Evolutionary conservation across 2,329 filamentous ascomycete genomes (phyloP), one percentile per base, ranked within the genome.

Genomic region (Pleoardoris graminearum): DNA sequence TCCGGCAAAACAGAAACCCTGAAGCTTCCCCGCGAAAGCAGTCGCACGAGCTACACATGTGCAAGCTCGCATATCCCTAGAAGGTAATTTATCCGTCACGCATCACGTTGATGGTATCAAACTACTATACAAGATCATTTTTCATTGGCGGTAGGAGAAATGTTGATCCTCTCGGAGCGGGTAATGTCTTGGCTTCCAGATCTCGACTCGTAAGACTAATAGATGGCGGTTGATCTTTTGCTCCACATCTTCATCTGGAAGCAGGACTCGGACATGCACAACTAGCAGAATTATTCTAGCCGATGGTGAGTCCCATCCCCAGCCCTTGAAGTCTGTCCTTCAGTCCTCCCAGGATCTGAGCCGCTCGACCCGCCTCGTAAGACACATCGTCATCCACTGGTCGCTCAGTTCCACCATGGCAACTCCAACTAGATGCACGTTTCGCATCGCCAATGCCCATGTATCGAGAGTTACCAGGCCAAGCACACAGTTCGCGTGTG

Each of bases 381-480:
- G 45, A 33, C 3, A 44, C 41, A 12, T 45, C 33, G 10, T 54
- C 39, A 21, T 37, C 17, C 5, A 57, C 48, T 7, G 55, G 53
- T 27, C 54, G 49, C 21, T 61, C 54, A 11, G 59, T 63, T 8
- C 60, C 62, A 8, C 61, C 62, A n/a, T 54, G 49, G 35, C 64
- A 67, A 27, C 49, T 63, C 64, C 64, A 67, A 23, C 55, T 62
- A 23, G 61, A 64, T 14, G 38, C 43, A 43, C 62, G 53, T 4
- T 59, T 57, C 17, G 55, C 36, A 38, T 63, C 59, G 4, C 56
- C 54, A 27, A 57, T 42, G 2, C 55, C 55, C 50, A 62, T 59
- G 27, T 59, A 60, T 33, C 56, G 61, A 6, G 52, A 37, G 39
- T 51, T 59, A 11, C 54, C 59, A 4, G 65, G 65, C 43, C 53